These are phyloP conservation scores for Nigrospora sphaerica DNA, from an alignment of 2,329 filamentous ascomycete species.

Conservation along the genomic window DNA sequence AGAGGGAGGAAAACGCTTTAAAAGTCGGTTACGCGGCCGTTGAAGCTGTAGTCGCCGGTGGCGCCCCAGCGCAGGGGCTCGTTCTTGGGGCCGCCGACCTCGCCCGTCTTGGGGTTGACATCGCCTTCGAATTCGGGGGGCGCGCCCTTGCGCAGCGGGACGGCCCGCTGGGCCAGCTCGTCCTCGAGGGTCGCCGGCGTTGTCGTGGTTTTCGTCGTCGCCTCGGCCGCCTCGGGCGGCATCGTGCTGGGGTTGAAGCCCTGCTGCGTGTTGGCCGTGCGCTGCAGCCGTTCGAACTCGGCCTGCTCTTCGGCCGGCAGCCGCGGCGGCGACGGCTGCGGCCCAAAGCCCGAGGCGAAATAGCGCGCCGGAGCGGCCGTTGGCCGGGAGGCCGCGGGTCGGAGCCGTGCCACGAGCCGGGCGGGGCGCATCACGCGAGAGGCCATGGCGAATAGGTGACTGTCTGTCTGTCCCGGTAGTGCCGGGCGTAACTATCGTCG, in stretches of 20 bases:
- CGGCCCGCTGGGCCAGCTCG: conserved; percentile 2
- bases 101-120: conserved; percentile 84
- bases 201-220: neutral
- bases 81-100: conserved; percentile 95
- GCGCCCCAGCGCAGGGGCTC: conserved; percentile 86
- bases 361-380: neutral
- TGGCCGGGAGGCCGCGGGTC: neutral
- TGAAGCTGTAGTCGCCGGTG: conserved; percentile 79
- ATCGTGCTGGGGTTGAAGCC: conserved; percentile 21
- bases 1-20: conserved; percentile 16
- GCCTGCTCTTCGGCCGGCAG: conserved; percentile 60
- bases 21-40: conserved; percentile 92
- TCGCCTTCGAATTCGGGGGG: conserved; percentile 92
- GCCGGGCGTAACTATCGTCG: too few species aligned
- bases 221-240: conserved; percentile 1
- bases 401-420: conserved; percentile 1
- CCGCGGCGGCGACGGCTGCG: conserved; percentile 57
- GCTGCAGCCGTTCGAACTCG: conserved; percentile 67
- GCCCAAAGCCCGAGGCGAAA: neutral
- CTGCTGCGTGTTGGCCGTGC: conserved; percentile 35
- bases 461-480: neutral
- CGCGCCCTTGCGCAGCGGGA: conserved; percentile 53
- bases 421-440: neutral
- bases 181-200: neutral
- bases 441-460: neutral